Conservation (phyloP, 2,329 filamentous ascomycete genomes). For the Microcyclospora pomicola region DNA sequence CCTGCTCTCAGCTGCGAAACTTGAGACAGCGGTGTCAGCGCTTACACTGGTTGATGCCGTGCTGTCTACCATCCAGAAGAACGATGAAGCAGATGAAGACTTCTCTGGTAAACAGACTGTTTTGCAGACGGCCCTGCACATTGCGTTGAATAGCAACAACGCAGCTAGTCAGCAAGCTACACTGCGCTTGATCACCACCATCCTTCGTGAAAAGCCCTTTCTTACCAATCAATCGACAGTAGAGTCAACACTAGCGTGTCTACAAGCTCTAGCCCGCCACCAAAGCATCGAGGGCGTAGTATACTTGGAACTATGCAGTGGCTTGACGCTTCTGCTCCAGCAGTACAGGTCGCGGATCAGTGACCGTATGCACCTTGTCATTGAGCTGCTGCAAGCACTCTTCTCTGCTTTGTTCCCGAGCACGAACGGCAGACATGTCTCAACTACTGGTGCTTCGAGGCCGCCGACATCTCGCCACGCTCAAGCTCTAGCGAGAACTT, state of each 20-base stretch:
- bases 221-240: conserved; percentile 31
- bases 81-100: background rate
- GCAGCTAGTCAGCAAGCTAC: conserved; percentile 1
- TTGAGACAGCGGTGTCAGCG: background rate
- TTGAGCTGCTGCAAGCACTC: conserved; percentile 41
- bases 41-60: too few species aligned
- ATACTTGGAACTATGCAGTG: conserved; percentile 40
- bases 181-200: conserved; percentile 8
- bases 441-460: conserved; percentile 10
- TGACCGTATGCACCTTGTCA: conserved; percentile 46
- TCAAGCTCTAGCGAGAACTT: conserved; percentile 38
- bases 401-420: conserved; percentile 41
- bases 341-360: conserved; percentile 44
- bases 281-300: conserved; percentile 22
- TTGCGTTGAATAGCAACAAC: background rate
- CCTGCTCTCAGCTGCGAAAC: background rate
- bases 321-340: conserved; percentile 40
- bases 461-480: conserved; percentile 32
- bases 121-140: background rate
- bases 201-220: conserved; percentile 19
- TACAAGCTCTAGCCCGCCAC: conserved; percentile 1
- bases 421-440: background rate
- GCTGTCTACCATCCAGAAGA: background rate
- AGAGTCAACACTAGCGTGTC: conserved; percentile 24
- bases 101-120: background rate